These are phyloP conservation scores for Diutina neorugosa DNA, from an alignment of 1,139 yeast genomes.

Conservation along the genomic window DNA sequence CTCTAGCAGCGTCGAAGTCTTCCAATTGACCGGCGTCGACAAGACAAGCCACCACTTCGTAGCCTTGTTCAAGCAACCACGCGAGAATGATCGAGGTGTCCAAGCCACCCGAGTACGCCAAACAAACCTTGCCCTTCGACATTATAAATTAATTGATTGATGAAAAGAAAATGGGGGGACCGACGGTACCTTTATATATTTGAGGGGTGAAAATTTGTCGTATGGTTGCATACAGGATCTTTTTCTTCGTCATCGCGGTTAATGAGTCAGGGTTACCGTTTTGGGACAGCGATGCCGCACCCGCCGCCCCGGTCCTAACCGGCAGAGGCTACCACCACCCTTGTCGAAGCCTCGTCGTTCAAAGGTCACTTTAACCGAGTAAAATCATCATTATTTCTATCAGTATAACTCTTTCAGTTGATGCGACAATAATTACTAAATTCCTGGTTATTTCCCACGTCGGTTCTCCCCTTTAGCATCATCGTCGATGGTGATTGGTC, in stretches of 20 bases:
- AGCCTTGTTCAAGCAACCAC: constrained; percentile 95
- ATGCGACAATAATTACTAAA: no score
- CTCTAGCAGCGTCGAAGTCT: constrained; percentile 95
- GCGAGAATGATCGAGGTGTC: constrained; percentile 97
- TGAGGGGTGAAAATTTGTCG: not conserved
- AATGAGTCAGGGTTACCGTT: not conserved
- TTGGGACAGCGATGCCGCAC: not conserved
- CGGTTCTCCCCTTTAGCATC: no score
- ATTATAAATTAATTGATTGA: constrained; percentile 19
- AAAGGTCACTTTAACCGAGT: no score
- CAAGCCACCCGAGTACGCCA: constrained; percentile 98
- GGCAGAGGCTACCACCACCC: not conserved
- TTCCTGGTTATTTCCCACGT: no score
- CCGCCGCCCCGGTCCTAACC: not conserved
- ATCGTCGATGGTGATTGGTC: not conserved
- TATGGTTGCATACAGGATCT: not conserved
- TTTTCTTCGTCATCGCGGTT: not conserved
- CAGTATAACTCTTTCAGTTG: no score
- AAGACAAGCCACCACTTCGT: constrained; percentile 94
- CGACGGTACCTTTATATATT: not conserved
- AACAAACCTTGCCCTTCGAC: constrained; percentile 97
- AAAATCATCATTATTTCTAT: no score
- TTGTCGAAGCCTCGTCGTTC: no score
- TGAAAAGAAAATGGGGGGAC: not conserved
- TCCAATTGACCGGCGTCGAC: constrained; percentile 99